A percentile compares a stretch with the other conserved stretches of the same genome.
Evolutionary conservation across 257 asterid genomes (phyloP).

Genomic region (Fraxinus pennsylvanica): DNA sequence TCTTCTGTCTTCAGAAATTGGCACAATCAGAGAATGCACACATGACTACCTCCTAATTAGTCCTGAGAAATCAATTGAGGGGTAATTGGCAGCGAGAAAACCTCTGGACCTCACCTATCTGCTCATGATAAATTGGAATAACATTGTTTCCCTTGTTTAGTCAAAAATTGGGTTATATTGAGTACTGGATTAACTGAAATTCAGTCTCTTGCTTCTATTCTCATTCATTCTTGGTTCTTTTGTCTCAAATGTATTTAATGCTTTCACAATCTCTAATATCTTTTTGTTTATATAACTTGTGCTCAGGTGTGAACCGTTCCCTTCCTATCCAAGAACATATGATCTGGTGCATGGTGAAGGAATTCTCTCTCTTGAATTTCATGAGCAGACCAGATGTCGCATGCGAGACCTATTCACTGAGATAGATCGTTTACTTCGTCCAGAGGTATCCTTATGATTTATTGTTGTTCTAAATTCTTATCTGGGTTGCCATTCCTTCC

Average conservation of each 20-base stretch:
- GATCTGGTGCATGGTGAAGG: conserved; percentile 95
- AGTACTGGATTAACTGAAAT: conserved; percentile 4
- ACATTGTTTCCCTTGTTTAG: not conserved
- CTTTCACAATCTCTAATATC: not conserved
- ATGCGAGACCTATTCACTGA: conserved; percentile 73
- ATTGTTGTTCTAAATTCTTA: not conserved
- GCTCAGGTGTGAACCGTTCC: conserved; percentile 95
- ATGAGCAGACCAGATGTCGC: conserved; percentile 74
- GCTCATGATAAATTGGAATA: not conserved
- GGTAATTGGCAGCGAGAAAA: not conserved
- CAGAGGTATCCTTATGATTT: conserved; percentile 66
- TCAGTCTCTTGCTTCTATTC: conserved; percentile 3
- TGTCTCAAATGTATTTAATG: not conserved
- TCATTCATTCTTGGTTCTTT: not conserved
- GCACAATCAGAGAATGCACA: not conserved
- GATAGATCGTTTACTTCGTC: conserved; percentile 96
- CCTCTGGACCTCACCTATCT: not conserved
- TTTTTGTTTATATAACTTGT: conserved; percentile 10
- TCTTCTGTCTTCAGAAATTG: not conserved
- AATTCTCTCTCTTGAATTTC: conserved; percentile 78
- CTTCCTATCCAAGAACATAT: conserved; percentile 94
- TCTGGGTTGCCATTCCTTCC: not conserved
- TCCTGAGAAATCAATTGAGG: not conserved
- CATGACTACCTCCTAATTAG: not conserved
- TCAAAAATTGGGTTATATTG: not conserved